A percentile compares a stretch with the other conserved stretches of the same genome.
Evolutionary conservation across 257 asterid genomes (phyloP).

Genomic region (Solanum pimpinellifolium): DNA sequence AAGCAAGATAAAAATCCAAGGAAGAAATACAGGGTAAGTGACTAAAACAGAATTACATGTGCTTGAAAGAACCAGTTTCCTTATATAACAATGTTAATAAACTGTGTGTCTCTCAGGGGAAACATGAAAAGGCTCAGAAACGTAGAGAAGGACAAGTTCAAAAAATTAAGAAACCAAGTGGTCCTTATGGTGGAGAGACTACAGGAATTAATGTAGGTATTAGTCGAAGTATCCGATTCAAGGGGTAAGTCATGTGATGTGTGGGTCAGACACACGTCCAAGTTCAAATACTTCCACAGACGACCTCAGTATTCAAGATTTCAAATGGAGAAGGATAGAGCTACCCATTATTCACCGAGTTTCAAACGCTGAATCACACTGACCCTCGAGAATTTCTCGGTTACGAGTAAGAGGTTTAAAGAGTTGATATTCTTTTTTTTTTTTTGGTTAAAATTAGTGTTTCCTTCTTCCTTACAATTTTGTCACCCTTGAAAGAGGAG

Average conservation of each 20-base stretch:
- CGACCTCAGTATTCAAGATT: neutral
- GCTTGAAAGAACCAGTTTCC: neutral
- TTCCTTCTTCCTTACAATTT: neutral
- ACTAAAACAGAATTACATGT: neutral
- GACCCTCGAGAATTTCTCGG: neutral
- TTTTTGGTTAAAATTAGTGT: neutral
- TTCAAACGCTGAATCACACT: neutral
- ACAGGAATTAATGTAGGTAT: constrained; percentile 59
- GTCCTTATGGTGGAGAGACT: constrained; percentile 76
- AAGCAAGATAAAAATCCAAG: constrained; percentile 78
- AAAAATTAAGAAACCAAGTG: constrained; percentile 37
- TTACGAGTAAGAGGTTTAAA: neutral
- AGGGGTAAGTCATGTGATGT: constrained; percentile 9
- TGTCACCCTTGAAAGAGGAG: neutral
- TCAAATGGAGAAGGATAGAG: neutral
- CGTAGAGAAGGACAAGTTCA: constrained; percentile 71
- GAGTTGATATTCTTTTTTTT: neutral
- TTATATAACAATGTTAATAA: neutral
- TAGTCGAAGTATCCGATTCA: constrained; percentile 64
- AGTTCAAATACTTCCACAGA: neutral
- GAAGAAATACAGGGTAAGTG: constrained; percentile 74
- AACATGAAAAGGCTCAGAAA: constrained; percentile 45
- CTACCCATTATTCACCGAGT: neutral
- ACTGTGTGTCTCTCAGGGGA: constrained; percentile 29
- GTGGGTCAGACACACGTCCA: neutral